Conservation (phyloP, 192 early-diverging fungal species). For the Bifiguratus adelaidae region DNA sequence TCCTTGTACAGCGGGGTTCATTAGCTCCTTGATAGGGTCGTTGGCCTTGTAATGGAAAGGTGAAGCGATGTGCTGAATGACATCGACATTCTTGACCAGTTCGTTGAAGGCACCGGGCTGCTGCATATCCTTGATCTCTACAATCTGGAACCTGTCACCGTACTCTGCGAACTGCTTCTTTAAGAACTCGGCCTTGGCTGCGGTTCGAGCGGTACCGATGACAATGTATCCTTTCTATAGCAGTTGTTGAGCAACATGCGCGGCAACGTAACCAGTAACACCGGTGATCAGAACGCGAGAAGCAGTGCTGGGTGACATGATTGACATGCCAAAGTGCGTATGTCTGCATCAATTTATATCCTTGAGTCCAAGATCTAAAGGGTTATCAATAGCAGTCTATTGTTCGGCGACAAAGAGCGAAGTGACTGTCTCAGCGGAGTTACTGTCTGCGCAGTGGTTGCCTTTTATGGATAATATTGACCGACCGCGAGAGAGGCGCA, state of each 20-base stretch:
- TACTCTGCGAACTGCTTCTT: too few relatives aligned
- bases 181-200: background rate
- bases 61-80: background rate
- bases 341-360: too few relatives aligned
- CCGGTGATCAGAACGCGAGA: slow-evolving; percentile 1
- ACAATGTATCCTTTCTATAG: background rate
- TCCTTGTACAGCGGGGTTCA: background rate
- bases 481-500: too few relatives aligned
- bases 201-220: background rate
- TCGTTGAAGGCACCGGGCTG: background rate
- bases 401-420: too few relatives aligned
- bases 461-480: too few relatives aligned
- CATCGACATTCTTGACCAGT: background rate
- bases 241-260: background rate
- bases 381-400: too few relatives aligned
- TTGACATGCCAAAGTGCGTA: too few relatives aligned
- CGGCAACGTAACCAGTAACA: background rate
- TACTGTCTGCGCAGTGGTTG: too few relatives aligned
- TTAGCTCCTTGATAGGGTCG: background rate
- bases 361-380: too few relatives aligned
- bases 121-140: background rate
- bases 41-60: background rate
- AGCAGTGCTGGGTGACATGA: too few relatives aligned
- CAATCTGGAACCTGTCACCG: background rate
- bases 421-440: too few relatives aligned